Percentiles rank a stretch among this genome's conserved stretches.
phyloP scores from a whole-genome alignment of 352 stramenopile species.

The Globisporangium paroecandrum region DNA sequence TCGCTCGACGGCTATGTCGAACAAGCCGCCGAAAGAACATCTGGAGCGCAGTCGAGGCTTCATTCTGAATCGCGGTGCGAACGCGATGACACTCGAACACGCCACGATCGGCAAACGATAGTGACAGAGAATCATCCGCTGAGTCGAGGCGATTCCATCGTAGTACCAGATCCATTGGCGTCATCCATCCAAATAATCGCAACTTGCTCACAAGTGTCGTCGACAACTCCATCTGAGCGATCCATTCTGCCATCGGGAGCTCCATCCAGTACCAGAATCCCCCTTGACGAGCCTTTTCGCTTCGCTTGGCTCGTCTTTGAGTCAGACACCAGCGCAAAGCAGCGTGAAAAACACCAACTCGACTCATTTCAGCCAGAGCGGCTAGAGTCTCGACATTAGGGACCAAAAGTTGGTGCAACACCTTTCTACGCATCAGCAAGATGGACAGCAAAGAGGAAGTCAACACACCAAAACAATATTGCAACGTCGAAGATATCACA shows the following conservation, averaged over 20 bases:
- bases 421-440: slow-evolving; percentile 15
- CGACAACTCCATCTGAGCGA: slow-evolving; percentile 17
- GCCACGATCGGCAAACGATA: slow-evolving; percentile 35
- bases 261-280: slow-evolving; percentile 42
- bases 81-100: slow-evolving; percentile 35
- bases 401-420: slow-evolving; percentile 27
- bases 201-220: slow-evolving; percentile 15
- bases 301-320: slow-evolving; percentile 21
- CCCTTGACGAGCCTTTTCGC: slow-evolving; percentile 20
- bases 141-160: slow-evolving; percentile 18
- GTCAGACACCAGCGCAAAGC: slow-evolving; percentile 27
- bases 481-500: neutral
- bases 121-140: slow-evolving; percentile 15
- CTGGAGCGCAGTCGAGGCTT: slow-evolving; percentile 33
- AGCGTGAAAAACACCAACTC: slow-evolving; percentile 24
- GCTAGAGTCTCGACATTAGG: slow-evolving; percentile 28
- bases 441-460: neutral
- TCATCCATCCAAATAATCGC: slow-evolving; percentile 18
- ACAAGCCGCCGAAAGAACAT: slow-evolving; percentile 29
- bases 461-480: neutral
- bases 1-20: slow-evolving; percentile 4
- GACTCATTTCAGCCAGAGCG: slow-evolving; percentile 25
- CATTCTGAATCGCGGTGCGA: slow-evolving; percentile 23
- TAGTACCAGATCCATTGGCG: slow-evolving; percentile 33
- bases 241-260: slow-evolving; percentile 35